phyloP scores from a whole-genome alignment of 441 rosid species.

The Aquilaria agallochum region DNA sequence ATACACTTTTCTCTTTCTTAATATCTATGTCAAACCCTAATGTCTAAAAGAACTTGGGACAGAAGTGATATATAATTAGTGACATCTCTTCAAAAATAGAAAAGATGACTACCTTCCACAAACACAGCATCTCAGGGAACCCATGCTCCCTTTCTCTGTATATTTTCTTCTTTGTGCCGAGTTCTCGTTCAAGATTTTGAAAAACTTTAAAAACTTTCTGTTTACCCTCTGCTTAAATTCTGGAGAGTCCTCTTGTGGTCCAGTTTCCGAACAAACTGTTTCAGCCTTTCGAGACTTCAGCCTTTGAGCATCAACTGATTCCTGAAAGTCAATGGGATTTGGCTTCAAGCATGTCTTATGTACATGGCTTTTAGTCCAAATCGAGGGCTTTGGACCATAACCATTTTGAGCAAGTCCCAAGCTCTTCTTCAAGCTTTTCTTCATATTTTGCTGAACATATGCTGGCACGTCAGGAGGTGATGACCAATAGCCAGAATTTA shows the following conservation, averaged over 20 bases:
- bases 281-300: slow-evolving; percentile 11
- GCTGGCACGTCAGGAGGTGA: slow-evolving; percentile 9
- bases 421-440: slow-evolving; percentile 14
- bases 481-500: slow-evolving; percentile 8
- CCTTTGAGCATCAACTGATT: slow-evolving; percentile 10
- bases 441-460: slow-evolving; percentile 12
- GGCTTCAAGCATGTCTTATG: background rate
- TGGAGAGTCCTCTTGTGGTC: slow-evolving; percentile 30
- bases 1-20: too few species aligned
- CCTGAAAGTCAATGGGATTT: slow-evolving; percentile 14
- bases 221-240: slow-evolving; percentile 38
- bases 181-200: slow-evolving; percentile 45
- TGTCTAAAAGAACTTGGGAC: too few species aligned
- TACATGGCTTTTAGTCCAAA: slow-evolving; percentile 15
- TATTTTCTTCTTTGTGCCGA: slow-evolving; percentile 32
- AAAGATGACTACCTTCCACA: slow-evolving; percentile 44
- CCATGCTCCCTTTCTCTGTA: slow-evolving; percentile 26
- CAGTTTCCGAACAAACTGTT: slow-evolving; percentile 12
- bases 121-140: slow-evolving; percentile 34
- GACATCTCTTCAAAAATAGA: too few species aligned
- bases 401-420: slow-evolving; percentile 7
- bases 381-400: slow-evolving; percentile 16
- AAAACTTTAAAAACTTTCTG: slow-evolving; percentile 35
- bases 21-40: too few species aligned
- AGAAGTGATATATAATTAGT: too few species aligned